Evolutionary conservation across 352 stramenopile species (phyloP).

Genomic region (Stramenopiles sp.): DNA sequence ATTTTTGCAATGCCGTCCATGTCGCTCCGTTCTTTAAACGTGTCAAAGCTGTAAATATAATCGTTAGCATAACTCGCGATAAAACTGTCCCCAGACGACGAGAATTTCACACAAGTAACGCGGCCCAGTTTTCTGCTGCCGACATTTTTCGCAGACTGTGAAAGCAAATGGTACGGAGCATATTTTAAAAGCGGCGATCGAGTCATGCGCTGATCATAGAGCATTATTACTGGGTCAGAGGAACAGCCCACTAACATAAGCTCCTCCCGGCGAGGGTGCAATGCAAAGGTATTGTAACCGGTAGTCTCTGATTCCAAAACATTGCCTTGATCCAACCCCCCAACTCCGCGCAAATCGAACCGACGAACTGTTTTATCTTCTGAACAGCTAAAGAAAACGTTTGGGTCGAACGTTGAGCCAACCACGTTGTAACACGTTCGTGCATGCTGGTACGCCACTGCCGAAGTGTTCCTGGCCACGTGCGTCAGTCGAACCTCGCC

Average conservation of each 20-base stretch:
- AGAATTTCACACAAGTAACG: constrained; percentile 3
- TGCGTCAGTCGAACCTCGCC: constrained; percentile 58
- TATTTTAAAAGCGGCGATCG: background rate
- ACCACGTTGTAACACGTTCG: constrained; percentile 56
- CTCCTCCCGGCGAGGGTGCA: background rate
- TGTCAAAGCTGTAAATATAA: background rate
- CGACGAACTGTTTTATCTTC: constrained; percentile 58
- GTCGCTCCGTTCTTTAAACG: background rate
- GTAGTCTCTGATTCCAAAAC: background rate
- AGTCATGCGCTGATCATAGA: background rate
- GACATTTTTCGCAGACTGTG: background rate
- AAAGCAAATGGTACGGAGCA: background rate
- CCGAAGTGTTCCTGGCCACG: constrained; percentile 33
- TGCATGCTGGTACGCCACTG: constrained; percentile 41
- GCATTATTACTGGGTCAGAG: background rate
- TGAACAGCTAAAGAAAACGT: constrained; percentile 55
- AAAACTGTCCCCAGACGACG: background rate
- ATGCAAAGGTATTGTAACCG: background rate
- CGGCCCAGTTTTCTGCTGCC: background rate
- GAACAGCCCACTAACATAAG: background rate
- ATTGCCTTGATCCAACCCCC: background rate
- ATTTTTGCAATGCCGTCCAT: background rate
- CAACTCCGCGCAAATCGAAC: constrained; percentile 38
- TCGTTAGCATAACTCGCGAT: background rate
- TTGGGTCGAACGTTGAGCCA: constrained; percentile 36